A percentile compares a stretch with the other conserved stretches of the same genome.
These are phyloP conservation scores for Ceriops decandra DNA, from an alignment of 345 rosid species.

Conservation along the genomic window DNA sequence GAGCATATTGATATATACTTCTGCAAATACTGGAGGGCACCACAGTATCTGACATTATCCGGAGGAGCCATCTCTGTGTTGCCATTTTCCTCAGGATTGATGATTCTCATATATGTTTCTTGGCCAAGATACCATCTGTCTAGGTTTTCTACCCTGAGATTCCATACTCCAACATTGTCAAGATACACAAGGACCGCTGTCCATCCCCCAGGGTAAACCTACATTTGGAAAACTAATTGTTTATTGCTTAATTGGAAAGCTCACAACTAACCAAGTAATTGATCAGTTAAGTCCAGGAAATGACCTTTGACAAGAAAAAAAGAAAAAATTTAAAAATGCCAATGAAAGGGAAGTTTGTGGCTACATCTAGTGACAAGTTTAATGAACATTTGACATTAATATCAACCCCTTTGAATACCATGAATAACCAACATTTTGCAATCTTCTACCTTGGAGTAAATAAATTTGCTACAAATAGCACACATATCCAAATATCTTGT, in stretches of 20 bases:
- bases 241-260: not conserved
- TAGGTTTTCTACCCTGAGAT: constrained; percentile 15
- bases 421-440: too few relatives aligned
- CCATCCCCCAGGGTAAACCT: constrained; percentile 1
- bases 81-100: constrained; percentile 17
- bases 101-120: constrained; percentile 16
- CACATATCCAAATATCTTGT: not conserved
- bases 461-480: not conserved
- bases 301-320: too few relatives aligned
- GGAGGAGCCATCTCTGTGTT: constrained; percentile 2
- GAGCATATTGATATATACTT: not conserved
- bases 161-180: constrained; percentile 16
- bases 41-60: constrained; percentile 3
- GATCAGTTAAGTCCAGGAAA: not conserved
- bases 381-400: too few relatives aligned
- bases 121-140: constrained; percentile 21
- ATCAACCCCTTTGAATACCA: too few relatives aligned
- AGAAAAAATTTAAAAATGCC: too few relatives aligned
- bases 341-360: too few relatives aligned
- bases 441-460: too few relatives aligned
- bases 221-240: not conserved
- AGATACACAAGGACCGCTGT: not conserved
- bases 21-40: not conserved
- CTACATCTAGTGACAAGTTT: too few relatives aligned
- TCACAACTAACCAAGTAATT: not conserved